Conservation (phyloP, 2,329 filamentous ascomycete genomes). For the Ascosphaera apis region DNA sequence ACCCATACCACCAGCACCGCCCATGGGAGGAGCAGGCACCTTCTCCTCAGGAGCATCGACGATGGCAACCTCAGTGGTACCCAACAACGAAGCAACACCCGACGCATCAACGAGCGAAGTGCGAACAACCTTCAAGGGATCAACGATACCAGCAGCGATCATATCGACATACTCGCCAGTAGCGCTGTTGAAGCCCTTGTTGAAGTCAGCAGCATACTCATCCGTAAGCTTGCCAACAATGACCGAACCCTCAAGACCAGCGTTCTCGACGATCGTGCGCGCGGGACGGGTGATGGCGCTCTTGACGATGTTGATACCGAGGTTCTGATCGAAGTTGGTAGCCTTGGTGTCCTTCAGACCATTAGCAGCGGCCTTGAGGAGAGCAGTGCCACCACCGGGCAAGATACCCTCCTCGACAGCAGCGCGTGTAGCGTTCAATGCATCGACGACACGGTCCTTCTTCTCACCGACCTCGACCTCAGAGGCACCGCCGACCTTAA, state of each 20-base stretch:
- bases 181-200: slow-evolving; percentile 91
- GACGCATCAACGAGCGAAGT: slow-evolving; percentile 86
- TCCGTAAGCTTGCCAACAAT: slow-evolving; percentile 96
- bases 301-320: slow-evolving; percentile 94
- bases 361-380: slow-evolving; percentile 89
- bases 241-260: slow-evolving; percentile 83
- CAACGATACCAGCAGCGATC: slow-evolving; percentile 89
- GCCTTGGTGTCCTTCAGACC: slow-evolving; percentile 64
- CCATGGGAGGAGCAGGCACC: slow-evolving; percentile 30
- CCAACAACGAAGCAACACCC: slow-evolving; percentile 87
- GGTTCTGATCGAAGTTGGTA: slow-evolving; percentile 96
- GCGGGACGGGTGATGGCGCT: slow-evolving; percentile 92
- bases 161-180: slow-evolving; percentile 99
- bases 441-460: slow-evolving; percentile 99
- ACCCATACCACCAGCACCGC: slow-evolving; percentile 28
- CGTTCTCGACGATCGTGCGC: slow-evolving; percentile 91
- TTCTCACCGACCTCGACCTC: slow-evolving; percentile 99
- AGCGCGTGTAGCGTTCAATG: slow-evolving; percentile 89
- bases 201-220: slow-evolving; percentile 79
- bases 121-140: slow-evolving; percentile 97
- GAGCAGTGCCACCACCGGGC: slow-evolving; percentile 89
- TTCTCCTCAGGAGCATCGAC: slow-evolving; percentile 93
- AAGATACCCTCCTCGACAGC: slow-evolving; percentile 98
- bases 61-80: slow-evolving; percentile 94
- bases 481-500: slow-evolving; percentile 93